Conservation (phyloP, 2,329 filamentous ascomycete species). For the Aspergillus aculeatinus region DNA sequence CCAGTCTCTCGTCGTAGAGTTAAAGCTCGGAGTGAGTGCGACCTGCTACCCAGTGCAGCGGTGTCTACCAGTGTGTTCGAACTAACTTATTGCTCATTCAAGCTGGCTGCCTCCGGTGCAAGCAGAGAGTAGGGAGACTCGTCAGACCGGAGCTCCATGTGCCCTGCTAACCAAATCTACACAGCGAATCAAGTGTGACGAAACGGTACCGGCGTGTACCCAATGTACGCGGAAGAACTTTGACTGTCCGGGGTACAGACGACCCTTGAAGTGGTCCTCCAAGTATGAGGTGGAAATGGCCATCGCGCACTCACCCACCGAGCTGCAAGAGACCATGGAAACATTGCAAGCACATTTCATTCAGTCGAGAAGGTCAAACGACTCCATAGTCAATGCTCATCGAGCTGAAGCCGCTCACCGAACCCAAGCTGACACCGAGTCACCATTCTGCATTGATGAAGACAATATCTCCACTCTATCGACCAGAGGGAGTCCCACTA, state of each 20-base stretch:
- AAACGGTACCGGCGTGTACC: constrained; percentile 5
- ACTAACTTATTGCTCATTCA: background rate
- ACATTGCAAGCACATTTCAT: too few species aligned
- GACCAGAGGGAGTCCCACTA: background rate
- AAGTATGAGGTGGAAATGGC: constrained; percentile 6
- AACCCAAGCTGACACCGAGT: too few species aligned
- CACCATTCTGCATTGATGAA: background rate
- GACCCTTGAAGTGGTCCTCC: constrained; percentile 11
- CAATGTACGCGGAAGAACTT: constrained; percentile 8
- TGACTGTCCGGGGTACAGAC: constrained; percentile 10
- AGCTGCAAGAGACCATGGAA: background rate
- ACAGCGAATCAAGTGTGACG: constrained; percentile 13
- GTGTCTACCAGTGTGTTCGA: too few species aligned
- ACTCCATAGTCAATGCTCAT: too few species aligned
- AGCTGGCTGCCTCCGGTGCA: constrained; percentile 8
- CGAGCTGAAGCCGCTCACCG: too few species aligned
- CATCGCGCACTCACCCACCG: background rate
- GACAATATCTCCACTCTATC: background rate
- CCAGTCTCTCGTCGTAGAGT: background rate
- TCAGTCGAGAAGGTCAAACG: background rate
- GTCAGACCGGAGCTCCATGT: background rate
- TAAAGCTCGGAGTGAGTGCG: constrained; percentile 1
- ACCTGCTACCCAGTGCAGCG: too few species aligned
- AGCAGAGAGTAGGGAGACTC: background rate
- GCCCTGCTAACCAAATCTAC: background rate